A percentile compares a stretch with the other conserved stretches of the same genome.
Evolutionary conservation across 139 green algal species (phyloP).

Genomic region (Asterochloris erici): DNA sequence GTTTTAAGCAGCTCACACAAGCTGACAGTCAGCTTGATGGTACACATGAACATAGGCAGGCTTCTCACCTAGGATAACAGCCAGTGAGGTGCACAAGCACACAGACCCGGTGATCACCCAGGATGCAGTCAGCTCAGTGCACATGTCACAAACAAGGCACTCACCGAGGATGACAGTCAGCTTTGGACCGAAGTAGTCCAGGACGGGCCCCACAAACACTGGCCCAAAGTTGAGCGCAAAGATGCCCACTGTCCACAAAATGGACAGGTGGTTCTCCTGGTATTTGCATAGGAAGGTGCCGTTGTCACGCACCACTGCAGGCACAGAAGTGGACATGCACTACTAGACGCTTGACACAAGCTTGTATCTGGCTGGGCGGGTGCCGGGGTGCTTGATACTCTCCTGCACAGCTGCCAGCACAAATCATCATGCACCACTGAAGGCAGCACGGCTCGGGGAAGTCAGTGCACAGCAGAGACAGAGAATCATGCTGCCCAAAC

Average conservation of each 20-base stretch:
- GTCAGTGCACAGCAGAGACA: too few species aligned
- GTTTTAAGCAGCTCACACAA: too few species aligned
- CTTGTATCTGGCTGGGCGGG: background rate
- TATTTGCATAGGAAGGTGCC: constrained; percentile 24
- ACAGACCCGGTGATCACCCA: too few species aligned
- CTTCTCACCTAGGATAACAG: background rate
- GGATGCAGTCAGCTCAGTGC: too few species aligned
- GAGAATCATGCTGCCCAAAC: too few species aligned
- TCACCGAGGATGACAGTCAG: constrained; percentile 47
- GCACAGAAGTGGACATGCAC: background rate
- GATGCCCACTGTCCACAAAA: constrained; percentile 57
- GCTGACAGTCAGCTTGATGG: too few species aligned
- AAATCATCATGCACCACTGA: background rate
- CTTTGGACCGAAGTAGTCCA: constrained; percentile 55
- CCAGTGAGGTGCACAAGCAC: too few species aligned
- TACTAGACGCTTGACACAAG: background rate
- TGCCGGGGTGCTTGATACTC: background rate
- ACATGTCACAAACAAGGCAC: background rate
- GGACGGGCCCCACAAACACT: constrained; percentile 48
- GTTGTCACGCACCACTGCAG: background rate
- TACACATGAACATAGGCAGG: too few species aligned
- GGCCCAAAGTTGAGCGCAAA: constrained; percentile 63
- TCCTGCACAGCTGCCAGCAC: background rate
- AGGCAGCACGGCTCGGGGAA: too few species aligned
- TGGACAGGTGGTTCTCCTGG: constrained; percentile 47